A percentile compares a stretch with the other conserved stretches of the same genome.
These are phyloP conservation scores for Coelastrella sp. DNA, from an alignment of 139 green algal species.

Conservation along the genomic window DNA sequence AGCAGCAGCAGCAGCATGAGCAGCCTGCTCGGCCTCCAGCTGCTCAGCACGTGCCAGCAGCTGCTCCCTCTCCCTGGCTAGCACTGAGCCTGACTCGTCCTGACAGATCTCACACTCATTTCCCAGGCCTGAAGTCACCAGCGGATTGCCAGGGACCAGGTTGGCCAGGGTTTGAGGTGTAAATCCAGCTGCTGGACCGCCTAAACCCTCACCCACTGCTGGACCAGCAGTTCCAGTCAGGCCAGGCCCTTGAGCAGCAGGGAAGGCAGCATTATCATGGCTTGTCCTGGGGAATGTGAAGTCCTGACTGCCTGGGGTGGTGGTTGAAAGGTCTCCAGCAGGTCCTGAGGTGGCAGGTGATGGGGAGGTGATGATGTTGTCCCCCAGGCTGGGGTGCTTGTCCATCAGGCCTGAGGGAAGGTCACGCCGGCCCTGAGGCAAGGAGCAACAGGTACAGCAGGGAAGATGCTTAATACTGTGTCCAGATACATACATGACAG, in stretches of 20 bases:
- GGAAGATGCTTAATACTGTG: not conserved
- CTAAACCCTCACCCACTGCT: not conserved
- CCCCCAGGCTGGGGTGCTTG: conserved; percentile 20
- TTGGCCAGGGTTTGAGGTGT: not conserved
- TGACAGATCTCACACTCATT: not conserved
- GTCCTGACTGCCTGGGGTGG: not conserved
- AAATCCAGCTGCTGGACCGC: not conserved
- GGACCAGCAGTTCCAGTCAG: not conserved
- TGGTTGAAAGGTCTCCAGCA: not conserved
- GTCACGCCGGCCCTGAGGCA: conserved; percentile 28
- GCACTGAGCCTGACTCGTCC: not conserved
- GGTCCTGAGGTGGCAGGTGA: not conserved
- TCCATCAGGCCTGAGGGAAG: conserved; percentile 3
- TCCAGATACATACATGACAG: too few species aligned
- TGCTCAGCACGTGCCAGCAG: conserved; percentile 7
- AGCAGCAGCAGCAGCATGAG: conserved; percentile 17
- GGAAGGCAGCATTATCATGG: not conserved
- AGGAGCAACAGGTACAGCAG: not conserved
- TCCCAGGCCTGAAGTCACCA: not conserved
- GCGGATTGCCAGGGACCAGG: not conserved
- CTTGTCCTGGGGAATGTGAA: not conserved
- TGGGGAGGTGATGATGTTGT: not conserved
- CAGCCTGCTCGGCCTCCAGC: not conserved
- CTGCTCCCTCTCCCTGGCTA: not conserved
- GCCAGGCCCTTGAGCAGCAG: not conserved